Base-by-base conservation (phyloP, 331 rosid genomes). In the Ulmus americana region DNA sequence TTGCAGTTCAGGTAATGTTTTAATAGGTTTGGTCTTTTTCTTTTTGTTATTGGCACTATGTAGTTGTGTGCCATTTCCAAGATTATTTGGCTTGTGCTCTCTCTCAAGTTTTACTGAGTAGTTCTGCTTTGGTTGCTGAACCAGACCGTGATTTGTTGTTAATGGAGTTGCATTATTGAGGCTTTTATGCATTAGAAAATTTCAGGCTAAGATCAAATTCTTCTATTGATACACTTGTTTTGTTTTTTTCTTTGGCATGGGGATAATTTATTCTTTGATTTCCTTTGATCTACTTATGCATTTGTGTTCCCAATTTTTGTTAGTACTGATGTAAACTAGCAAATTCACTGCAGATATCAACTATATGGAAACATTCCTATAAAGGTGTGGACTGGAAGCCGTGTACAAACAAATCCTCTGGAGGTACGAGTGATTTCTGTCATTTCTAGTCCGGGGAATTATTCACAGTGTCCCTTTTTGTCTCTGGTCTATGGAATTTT, bases 301-400 rank as follows among this genome's bases (percentile, higher is more conserved):
- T 14, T 66, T 49, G n/a, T 39, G 55, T 60, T 15, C 51, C 20
- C 45, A 42, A 42, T 42, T 63, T 46, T 66, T 10, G 75, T 64
- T 62, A 6, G 49, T 35, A 44, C 65, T 85, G 68, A 82, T 68
- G 45, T 54, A 16, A 54, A 77, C 61, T 61, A 16, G 67, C 55
- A 39, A 76, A 60, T 76, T 67, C 68, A 45, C 65, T 76, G 78
- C 78, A 92, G 98, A 85, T 92, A 70, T 83, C 88, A 63, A 89
- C 98, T 51, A 83, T 92, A 48, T 92, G 98, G 98, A 89, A 76
- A 83, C 79, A 35, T 71, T 84, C 88, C 47, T 77, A 79, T 79
- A 89, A 52, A 87, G 86, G 95, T 40, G 86, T 79, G 12, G 86
- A 80, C 54, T 89, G 97, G 96, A 89, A 79, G 71, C 90, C 97